phyloP scores from a whole-genome alignment of 2,329 filamentous ascomycete genomes.

The Exophiala sp. region DNA sequence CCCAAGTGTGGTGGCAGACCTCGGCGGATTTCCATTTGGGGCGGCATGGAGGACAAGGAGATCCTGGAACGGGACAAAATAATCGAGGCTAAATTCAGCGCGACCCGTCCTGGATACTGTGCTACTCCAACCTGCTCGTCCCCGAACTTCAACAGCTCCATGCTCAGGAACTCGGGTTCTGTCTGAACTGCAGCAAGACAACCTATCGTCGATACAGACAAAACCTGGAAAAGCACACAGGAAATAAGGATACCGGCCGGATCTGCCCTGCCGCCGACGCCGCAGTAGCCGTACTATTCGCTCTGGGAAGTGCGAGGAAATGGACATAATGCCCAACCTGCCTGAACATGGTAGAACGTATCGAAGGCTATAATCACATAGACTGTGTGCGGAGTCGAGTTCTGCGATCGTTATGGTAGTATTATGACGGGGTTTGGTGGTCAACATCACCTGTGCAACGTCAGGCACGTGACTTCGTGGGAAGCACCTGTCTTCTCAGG shows the following conservation, averaged over 20 bases:
- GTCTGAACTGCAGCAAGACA: constrained; percentile 3
- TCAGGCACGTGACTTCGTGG: too few species aligned
- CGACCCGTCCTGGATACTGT: constrained; percentile 19
- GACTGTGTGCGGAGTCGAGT: constrained; percentile 23
- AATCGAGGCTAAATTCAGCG: constrained; percentile 19
- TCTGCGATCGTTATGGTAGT: constrained; percentile 25
- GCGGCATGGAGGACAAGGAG: constrained; percentile 1
- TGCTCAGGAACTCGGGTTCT: constrained; percentile 5
- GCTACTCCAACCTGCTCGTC: constrained; percentile 17
- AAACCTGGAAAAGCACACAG: constrained; percentile 1
- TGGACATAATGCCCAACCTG: constrained; percentile 26
- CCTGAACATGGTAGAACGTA: constrained; percentile 20
- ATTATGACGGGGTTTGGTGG: too few species aligned
- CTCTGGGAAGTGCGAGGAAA: constrained; percentile 10
- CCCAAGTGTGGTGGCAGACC: constrained; percentile 17
- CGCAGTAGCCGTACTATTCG: constrained; percentile 3
- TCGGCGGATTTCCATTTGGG: constrained; percentile 15
- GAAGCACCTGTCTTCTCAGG: too few species aligned
- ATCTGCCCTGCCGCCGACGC: constrained; percentile 11
- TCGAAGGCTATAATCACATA: constrained; percentile 20
- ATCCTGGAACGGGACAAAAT: constrained; percentile 13
- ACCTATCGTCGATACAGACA: constrained; percentile 13
- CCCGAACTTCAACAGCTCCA: constrained; percentile 1
- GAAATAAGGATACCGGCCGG: background rate
- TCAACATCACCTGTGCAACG: too few species aligned